Base-by-base conservation (phyloP, 176 grass and related monocot genomes). In the Cenchrus americanus region DNA sequence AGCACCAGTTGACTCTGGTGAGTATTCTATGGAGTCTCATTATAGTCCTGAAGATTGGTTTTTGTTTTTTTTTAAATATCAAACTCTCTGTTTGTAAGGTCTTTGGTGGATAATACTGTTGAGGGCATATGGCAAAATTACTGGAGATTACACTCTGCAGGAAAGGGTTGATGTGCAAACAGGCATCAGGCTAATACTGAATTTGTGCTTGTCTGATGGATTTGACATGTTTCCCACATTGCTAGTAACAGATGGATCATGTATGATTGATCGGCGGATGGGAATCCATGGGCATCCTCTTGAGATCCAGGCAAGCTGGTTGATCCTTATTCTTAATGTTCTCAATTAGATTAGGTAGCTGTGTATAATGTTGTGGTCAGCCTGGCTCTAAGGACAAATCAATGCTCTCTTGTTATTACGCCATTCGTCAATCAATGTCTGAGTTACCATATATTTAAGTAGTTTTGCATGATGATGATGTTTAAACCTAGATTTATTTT, bases 201-300 rank as follows among this genome's bases (percentile, higher is more conserved):
- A 96, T 90, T 85, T 99, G 69, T 99, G 96, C 78, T 83, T 99
- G 83, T 84, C 93, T 82, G 93, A 96, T 94, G 96, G 93, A 77
- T 99, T 99, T 87, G 96, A 94, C 78, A 99, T 99, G 93, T 99
- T 96, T 63, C 96, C 93, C 8, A 93, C 96, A 70, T 80, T 98
- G 50, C 67, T 99, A 76, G 93, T 99, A 84, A 96, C 93, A 34
- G 96, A 96, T 88, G 96, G 96, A 81, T 99, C 93, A 53, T 99
- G 96, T 74, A 99, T 99, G 97, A 96, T 99, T 80, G 97, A 99
- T 84, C 91, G 91, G 65, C 82, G 97, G 66, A 96, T 94, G 97
- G 91, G 93, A 87, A 99, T 99, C 54, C 97, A 99, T 90, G 96
- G 96, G 49, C 91, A 99, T 80, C 93, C 96, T 64, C 96, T 99